A percentile compares a stretch with the other conserved stretches of the same genome.
phyloP scores from a whole-genome alignment of 1,139 yeast species.

The Debaryomyces subglobosus region DNA sequence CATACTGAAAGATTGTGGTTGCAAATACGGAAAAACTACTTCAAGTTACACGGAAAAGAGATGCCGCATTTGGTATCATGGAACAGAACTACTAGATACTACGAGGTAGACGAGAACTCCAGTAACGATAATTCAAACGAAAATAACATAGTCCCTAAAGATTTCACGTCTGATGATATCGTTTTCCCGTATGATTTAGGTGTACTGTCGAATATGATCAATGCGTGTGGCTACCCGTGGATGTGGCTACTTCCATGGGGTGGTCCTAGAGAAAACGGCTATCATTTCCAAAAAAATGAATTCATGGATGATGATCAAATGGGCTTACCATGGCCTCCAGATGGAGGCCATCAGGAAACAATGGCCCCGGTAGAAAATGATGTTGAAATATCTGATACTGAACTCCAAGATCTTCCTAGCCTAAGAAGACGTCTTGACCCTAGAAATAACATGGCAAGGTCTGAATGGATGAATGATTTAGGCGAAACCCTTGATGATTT shows the following conservation, averaged over 20 bases:
- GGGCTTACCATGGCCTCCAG: slow-evolving; percentile 87
- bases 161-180: slow-evolving; percentile 57
- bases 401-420: slow-evolving; percentile 19
- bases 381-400: slow-evolving; percentile 19
- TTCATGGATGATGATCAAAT: slow-evolving; percentile 59
- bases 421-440: slow-evolving; percentile 35
- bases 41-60: slow-evolving; percentile 40
- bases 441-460: slow-evolving; percentile 33
- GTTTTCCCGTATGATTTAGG: slow-evolving; percentile 86
- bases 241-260: slow-evolving; percentile 77
- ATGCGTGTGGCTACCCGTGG: slow-evolving; percentile 60
- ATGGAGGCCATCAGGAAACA: slow-evolving; percentile 59
- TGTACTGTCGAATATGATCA: slow-evolving; percentile 52
- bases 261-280: slow-evolving; percentile 48
- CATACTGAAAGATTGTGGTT: slow-evolving; percentile 55
- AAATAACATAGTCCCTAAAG: slow-evolving; percentile 23
- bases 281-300: slow-evolving; percentile 57
- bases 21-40: slow-evolving; percentile 51
- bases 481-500: slow-evolving; percentile 84
- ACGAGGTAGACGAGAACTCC: slow-evolving; percentile 18
- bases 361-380: slow-evolving; percentile 21
- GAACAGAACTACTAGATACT: slow-evolving; percentile 30
- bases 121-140: slow-evolving; percentile 14
- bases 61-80: slow-evolving; percentile 55
- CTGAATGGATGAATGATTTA: slow-evolving; percentile 71